These are phyloP conservation scores for Pneumocystis sp. DNA, from an alignment of 1,139 yeast species.

Conservation along the genomic window DNA sequence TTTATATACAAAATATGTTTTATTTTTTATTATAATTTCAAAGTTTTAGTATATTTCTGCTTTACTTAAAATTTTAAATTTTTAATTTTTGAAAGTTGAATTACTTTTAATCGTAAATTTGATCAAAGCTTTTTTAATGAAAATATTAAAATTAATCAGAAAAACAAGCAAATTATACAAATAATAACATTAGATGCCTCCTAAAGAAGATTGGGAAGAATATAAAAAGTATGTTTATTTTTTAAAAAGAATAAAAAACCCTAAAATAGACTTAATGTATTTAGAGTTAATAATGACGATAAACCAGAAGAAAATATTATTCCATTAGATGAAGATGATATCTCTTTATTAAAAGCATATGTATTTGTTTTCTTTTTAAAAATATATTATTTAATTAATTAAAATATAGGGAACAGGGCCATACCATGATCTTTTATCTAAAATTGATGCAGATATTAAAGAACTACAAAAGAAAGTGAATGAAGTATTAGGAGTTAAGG, in stretches of 20 bases:
- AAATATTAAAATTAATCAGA: neutral
- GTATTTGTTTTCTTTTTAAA: conserved; percentile 18
- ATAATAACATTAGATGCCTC: conserved; percentile 39
- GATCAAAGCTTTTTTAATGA: neutral
- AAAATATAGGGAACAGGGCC: conserved; percentile 69
- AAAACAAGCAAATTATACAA: neutral
- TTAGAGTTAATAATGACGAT: conserved; percentile 39
- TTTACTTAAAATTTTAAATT: neutral
- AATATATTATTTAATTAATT: neutral
- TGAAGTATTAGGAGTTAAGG: conserved; percentile 36
- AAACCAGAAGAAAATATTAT: conserved; percentile 58
- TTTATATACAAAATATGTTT: neutral
- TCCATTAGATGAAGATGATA: conserved; percentile 90
- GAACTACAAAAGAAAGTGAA: conserved; percentile 72
- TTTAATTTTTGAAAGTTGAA: neutral
- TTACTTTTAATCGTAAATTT: neutral
- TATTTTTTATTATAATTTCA: neutral
- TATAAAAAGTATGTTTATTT: conserved; percentile 45
- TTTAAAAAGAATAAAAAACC: neutral
- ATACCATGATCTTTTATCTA: conserved; percentile 65
- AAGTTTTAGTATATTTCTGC: neutral
- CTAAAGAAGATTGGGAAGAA: conserved; percentile 94
- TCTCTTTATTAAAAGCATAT: conserved; percentile 87
- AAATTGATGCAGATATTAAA: conserved; percentile 71
- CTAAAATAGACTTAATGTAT: neutral